A percentile compares a stretch with the other conserved stretches of the same genome.
phyloP scores from a whole-genome alignment of 2,329 filamentous ascomycete genomes.

The Botrytis sinoallii region DNA sequence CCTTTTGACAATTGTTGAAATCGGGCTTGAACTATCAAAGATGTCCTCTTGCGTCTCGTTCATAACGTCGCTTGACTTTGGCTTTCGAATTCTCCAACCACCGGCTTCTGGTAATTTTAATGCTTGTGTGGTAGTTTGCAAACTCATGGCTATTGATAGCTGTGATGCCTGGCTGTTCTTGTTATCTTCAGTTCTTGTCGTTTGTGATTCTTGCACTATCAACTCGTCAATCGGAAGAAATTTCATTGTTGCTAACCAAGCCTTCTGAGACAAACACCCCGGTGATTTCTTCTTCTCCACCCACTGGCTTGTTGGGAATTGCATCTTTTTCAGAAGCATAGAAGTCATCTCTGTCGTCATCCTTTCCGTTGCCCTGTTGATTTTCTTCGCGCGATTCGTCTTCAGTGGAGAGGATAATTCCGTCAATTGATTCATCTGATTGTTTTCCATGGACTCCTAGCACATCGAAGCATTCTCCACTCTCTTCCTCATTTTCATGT shows the following conservation, averaged over 20 bases:
- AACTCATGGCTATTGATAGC: neutral
- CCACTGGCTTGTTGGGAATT: neutral
- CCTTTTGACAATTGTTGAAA: neutral
- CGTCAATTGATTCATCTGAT: neutral
- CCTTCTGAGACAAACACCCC: neutral
- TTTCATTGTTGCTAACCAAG: neutral
- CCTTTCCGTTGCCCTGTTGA: neutral
- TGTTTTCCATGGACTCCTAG: neutral
- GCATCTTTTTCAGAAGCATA: neutral
- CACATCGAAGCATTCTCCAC: neutral
- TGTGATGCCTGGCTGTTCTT: neutral
- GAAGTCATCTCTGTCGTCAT: neutral
- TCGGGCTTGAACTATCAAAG: constrained; percentile 20
- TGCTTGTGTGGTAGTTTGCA: neutral
- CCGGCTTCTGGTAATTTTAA: neutral
- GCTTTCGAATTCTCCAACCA: constrained; percentile 24
- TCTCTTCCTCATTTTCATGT: neutral
- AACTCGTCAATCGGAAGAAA: neutral
- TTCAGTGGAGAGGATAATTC: neutral
- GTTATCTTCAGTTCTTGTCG: neutral
- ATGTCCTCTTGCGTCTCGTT: constrained; percentile 31
- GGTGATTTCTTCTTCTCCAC: neutral
- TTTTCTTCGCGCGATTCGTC: neutral
- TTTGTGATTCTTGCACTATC: constrained; percentile 5
- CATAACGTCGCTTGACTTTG: constrained; percentile 15